Evolutionary conservation across 495 filamentous ascomycete species (phyloP).

Genomic region (Xylaria intraflava): DNA sequence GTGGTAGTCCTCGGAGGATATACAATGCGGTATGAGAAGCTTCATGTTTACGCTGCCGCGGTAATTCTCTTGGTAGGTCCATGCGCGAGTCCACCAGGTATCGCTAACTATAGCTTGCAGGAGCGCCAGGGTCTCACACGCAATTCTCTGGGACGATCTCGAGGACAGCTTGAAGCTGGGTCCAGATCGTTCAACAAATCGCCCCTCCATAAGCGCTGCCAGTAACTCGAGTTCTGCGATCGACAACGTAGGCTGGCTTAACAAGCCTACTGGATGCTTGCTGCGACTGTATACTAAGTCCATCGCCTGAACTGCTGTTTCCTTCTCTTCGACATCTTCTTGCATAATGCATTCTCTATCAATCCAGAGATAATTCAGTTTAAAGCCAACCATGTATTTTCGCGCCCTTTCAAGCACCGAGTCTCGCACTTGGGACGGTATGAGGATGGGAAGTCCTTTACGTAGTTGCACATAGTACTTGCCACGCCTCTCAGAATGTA

Average conservation of each 20-base stretch:
- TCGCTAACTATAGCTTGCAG: not conserved
- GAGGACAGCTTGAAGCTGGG: not conserved
- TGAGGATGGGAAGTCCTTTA: not conserved
- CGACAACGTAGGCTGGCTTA: not conserved
- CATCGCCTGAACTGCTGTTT: constrained; percentile 22
- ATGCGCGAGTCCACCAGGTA: constrained; percentile 7
- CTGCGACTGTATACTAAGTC: constrained; percentile 23
- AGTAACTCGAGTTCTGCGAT: not conserved
- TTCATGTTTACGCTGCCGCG: not conserved
- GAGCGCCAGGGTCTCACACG: not conserved
- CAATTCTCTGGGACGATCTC: not conserved
- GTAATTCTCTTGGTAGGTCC: constrained; percentile 7
- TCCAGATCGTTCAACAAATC: not conserved
- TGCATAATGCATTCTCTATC: constrained; percentile 28
- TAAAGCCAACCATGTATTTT: not conserved
- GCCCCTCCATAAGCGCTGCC: not conserved
- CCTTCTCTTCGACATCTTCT: constrained; percentile 16
- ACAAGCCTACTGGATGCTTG: constrained; percentile 8
- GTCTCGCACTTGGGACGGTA: not conserved
- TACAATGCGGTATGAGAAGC: constrained; percentile 3
- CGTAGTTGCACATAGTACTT: not conserved
- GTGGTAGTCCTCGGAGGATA: not conserved
- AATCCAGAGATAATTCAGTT: constrained; percentile 20
- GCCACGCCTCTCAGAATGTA: not conserved
- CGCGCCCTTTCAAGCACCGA: not conserved